These are phyloP conservation scores for Tolypocladium ovalisporum DNA, from an alignment of 2,329 filamentous ascomycete genomes.

Conservation along the genomic window DNA sequence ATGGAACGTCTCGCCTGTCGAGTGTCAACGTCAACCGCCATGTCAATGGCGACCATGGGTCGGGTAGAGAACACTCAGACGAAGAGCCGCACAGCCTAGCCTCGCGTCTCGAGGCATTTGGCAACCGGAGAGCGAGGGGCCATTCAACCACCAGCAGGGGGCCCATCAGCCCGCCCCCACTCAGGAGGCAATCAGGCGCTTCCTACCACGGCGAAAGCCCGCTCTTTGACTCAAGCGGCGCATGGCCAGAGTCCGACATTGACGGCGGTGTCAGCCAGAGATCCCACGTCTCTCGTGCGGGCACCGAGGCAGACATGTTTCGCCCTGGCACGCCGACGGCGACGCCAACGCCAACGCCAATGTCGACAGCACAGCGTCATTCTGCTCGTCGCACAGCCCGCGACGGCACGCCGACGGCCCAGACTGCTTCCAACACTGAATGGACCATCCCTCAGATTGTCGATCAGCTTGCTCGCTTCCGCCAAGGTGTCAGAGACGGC, in stretches of 20 bases:
- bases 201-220: not conserved
- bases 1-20: not conserved
- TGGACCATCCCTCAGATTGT: conserved; percentile 35
- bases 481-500: conserved; percentile 31
- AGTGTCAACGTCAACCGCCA: not conserved
- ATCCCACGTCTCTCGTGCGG: not conserved
- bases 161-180: conserved; percentile 17
- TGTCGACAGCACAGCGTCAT: conserved; percentile 4
- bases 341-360: conserved; percentile 8
- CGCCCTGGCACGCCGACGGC: conserved; percentile 11
- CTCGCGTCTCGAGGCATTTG: conserved; percentile 2
- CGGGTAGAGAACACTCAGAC: not conserved
- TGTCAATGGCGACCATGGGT: not conserved
- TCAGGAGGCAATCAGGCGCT: conserved; percentile 9
- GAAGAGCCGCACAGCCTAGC: not conserved
- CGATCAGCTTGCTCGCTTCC: conserved; percentile 25
- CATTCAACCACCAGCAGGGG: conserved; percentile 3
- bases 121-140: conserved; percentile 1
- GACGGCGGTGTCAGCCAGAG: not conserved
- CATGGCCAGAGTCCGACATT: not conserved
- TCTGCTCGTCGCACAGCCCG: conserved; percentile 4
- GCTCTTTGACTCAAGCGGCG: not conserved
- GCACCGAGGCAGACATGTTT: not conserved
- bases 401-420: conserved; percentile 8
- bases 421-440: conserved; percentile 15